Evolutionary conservation across 2,329 filamentous ascomycete genomes (phyloP).

Genomic region (Lachnellula arida): DNA sequence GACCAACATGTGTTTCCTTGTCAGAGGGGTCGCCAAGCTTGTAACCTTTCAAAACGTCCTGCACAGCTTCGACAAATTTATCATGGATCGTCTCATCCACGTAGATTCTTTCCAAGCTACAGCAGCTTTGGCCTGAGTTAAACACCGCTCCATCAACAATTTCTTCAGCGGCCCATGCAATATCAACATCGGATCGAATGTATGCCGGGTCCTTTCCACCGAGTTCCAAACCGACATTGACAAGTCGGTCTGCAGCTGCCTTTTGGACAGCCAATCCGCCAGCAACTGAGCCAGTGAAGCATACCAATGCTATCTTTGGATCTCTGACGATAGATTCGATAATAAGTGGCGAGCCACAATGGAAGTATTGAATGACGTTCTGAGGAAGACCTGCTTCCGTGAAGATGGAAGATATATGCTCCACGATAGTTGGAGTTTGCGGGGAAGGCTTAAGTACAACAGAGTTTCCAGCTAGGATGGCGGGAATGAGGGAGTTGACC

Average conservation of each 20-base stretch:
- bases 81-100: conserved; percentile 83
- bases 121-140: conserved; percentile 98
- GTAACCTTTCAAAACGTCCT: conserved; percentile 76
- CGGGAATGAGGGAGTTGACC: conserved; percentile 87
- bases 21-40: conserved; percentile 84
- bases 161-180: conserved; percentile 87
- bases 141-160: conserved; percentile 96
- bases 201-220: conserved; percentile 96
- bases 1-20: conserved; percentile 75
- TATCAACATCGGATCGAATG: conserved; percentile 76
- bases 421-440: conserved; percentile 87
- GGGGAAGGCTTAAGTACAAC: conserved; percentile 94
- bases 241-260: conserved; percentile 76
- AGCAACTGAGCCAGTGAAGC: conserved; percentile 90
- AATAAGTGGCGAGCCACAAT: conserved; percentile 72
- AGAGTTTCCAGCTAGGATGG: conserved; percentile 83
- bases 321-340: conserved; percentile 77
- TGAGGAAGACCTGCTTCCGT: conserved; percentile 72
- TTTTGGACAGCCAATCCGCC: conserved; percentile 82
- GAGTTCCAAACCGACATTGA: conserved; percentile 83
- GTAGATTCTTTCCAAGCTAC: conserved; percentile 86
- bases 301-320: conserved; percentile 73
- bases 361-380: conserved; percentile 87
- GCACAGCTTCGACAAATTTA: conserved; percentile 70
- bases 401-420: conserved; percentile 76